Conservation (phyloP, 257 asterid genomes). For the Knoxia roxburghii region DNA sequence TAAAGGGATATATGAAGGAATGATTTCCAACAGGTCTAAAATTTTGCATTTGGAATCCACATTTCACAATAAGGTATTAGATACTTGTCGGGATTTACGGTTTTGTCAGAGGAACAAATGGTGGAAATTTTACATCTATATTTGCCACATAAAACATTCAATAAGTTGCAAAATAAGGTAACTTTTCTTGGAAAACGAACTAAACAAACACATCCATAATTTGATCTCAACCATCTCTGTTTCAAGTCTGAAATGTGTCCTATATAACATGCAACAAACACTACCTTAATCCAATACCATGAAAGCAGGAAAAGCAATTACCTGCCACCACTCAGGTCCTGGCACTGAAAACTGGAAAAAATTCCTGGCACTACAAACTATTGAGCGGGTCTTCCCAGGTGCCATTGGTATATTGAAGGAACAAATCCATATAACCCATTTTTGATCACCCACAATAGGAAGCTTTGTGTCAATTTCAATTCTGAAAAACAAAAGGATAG, state of each 20-base stretch:
- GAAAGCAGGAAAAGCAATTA: conserved; percentile 12
- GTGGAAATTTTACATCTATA: not conserved
- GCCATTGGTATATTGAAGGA: conserved; percentile 99
- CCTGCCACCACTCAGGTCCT: conserved; percentile 99
- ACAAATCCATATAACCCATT: conserved; percentile 98
- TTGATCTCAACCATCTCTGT: not conserved
- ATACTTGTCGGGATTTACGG: not conserved
- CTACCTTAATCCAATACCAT: not conserved
- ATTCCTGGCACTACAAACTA: conserved; percentile 94
- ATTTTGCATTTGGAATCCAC: not conserved
- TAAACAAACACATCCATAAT: not conserved
- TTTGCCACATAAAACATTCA: not conserved
- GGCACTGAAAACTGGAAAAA: conserved; percentile 90
- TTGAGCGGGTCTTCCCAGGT: conserved; percentile 99
- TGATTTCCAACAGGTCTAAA: not conserved
- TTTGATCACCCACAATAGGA: conserved; percentile 81
- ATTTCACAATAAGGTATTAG: not conserved
- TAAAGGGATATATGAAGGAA: not conserved
- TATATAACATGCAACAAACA: not conserved
- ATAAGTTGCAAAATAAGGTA: too few species aligned
- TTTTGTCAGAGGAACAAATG: not conserved
- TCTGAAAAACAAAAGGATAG: conserved; percentile 44
- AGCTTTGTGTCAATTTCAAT: conserved; percentile 90
- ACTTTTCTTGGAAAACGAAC: too few species aligned
- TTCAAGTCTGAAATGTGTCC: not conserved